These are phyloP conservation scores for Ophiocordyceps robertsii DNA, from an alignment of 2,329 filamentous ascomycete species.

Conservation along the genomic window DNA sequence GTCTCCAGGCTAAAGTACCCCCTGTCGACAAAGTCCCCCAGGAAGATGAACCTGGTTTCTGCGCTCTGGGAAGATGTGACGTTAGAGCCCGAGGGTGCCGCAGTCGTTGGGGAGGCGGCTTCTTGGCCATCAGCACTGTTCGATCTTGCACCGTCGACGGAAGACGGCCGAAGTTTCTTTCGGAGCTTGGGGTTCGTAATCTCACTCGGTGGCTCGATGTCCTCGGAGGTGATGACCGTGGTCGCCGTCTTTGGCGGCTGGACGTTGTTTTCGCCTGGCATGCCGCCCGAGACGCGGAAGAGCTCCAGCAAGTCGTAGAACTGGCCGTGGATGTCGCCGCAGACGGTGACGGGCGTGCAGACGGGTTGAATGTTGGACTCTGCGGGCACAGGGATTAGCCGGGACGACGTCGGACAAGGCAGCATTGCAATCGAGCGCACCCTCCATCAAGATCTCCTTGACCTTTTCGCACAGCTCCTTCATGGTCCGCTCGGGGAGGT, in stretches of 20 bases:
- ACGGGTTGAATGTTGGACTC: slow-evolving; percentile 99
- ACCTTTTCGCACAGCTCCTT: slow-evolving; percentile 98
- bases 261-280: slow-evolving; percentile 71
- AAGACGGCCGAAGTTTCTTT: slow-evolving; percentile 57
- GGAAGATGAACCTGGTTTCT: slow-evolving; percentile 44
- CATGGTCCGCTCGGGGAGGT: slow-evolving; percentile 92
- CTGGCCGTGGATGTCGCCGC: slow-evolving; percentile 96
- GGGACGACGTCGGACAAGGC: background rate
- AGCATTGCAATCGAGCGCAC: slow-evolving; percentile 29
- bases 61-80: slow-evolving; percentile 31
- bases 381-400: slow-evolving; percentile 18
- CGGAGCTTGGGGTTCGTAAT: slow-evolving; percentile 80
- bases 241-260: slow-evolving; percentile 56
- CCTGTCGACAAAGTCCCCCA: slow-evolving; percentile 92
- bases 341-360: slow-evolving; percentile 87
- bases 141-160: slow-evolving; percentile 22
- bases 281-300: slow-evolving; percentile 90
- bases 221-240: slow-evolving; percentile 73
- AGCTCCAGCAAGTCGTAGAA: slow-evolving; percentile 97
- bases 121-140: slow-evolving; percentile 38
- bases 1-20: slow-evolving; percentile 97
- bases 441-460: slow-evolving; percentile 98
- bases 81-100: slow-evolving; percentile 13
- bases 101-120: slow-evolving; percentile 17
- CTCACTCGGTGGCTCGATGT: slow-evolving; percentile 79